These are phyloP conservation scores for Oxyria digyna DNA, from an alignment of 148 eudicot genomes.

Conservation along the genomic window DNA sequence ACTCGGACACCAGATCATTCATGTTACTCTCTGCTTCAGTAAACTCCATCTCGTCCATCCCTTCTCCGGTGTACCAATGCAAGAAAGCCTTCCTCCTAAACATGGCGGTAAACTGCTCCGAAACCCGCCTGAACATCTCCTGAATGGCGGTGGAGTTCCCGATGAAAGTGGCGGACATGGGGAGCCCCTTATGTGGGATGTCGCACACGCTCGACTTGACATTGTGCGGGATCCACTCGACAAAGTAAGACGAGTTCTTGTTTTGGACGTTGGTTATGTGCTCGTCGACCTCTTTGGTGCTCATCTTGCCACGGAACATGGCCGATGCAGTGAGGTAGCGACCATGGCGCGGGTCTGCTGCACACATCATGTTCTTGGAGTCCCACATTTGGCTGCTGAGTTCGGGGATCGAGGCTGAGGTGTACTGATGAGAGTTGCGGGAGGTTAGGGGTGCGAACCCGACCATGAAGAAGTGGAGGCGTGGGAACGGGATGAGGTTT, in stretches of 20 bases:
- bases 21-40: conserved; percentile 8
- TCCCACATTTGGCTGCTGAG: conserved; percentile 55
- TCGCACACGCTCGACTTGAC: conserved; percentile 63
- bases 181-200: conserved; percentile 43
- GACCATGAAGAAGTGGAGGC: conserved; percentile 78
- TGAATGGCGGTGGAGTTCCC: conserved; percentile 9
- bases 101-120: conserved; percentile 21
- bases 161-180: conserved; percentile 47
- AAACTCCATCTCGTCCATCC: conserved; percentile 88
- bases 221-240: conserved; percentile 68
- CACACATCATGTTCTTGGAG: conserved; percentile 14
- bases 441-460: conserved; percentile 66
- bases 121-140: conserved; percentile 8
- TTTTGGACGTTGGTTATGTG: conserved; percentile 59
- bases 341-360: conserved; percentile 15
- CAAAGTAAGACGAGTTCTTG: conserved; percentile 63
- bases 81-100: conserved; percentile 78
- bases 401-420: conserved; percentile 43
- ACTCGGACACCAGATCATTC: conserved; percentile 9
- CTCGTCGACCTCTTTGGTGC: conserved; percentile 62
- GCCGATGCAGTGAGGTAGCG: conserved; percentile 52
- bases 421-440: conserved; percentile 46
- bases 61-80: conserved; percentile 83
- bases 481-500: conserved; percentile 71
- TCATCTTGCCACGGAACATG: conserved; percentile 63